Percentiles rank a stretch among this genome's conserved stretches.
Conservation (phyloP, 306 rosid genomes). For the Pueraria montana region DNA sequence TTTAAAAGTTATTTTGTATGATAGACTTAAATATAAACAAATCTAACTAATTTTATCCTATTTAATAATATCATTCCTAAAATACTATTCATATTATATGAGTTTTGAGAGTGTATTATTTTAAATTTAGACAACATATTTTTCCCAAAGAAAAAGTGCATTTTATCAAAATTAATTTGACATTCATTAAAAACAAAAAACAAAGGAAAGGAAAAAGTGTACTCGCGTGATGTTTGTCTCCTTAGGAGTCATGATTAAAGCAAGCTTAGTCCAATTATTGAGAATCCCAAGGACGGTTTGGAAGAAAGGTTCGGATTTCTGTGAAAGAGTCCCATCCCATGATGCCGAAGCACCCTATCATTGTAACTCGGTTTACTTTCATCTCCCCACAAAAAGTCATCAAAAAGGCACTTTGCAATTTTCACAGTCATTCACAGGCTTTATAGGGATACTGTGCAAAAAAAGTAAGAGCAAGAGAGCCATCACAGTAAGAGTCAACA, state of each 20-base stretch:
- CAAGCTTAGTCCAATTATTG: slow-evolving; percentile 12
- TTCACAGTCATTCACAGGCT: slow-evolving; percentile 59
- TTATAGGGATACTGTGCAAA: slow-evolving; percentile 48
- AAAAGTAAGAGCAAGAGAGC: not conserved
- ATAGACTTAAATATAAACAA: too few species aligned
- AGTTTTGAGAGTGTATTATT: too few species aligned
- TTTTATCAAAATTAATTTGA: not conserved
- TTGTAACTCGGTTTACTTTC: slow-evolving; percentile 47
- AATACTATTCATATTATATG: too few species aligned
- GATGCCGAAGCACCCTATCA: slow-evolving; percentile 41
- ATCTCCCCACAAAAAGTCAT: slow-evolving; percentile 44
- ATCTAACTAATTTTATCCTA: too few species aligned
- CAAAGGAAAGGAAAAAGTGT: not conserved
- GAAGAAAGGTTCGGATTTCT: slow-evolving; percentile 1
- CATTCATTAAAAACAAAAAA: not conserved
- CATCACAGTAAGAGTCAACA: slow-evolving; percentile 77
- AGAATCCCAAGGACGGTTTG: slow-evolving; percentile 28
- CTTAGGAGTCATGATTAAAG: not conserved
- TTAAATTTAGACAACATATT: not conserved
- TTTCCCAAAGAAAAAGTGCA: not conserved
- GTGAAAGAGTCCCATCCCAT: slow-evolving; percentile 22
- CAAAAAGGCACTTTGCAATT: slow-evolving; percentile 54
- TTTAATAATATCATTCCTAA: too few species aligned
- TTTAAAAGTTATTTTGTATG: too few species aligned
- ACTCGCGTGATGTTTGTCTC: not conserved